Evolutionary conservation across 1,284 basidiomycete species (phyloP).

Genomic region (Leccinum pseudoinsigne): DNA sequence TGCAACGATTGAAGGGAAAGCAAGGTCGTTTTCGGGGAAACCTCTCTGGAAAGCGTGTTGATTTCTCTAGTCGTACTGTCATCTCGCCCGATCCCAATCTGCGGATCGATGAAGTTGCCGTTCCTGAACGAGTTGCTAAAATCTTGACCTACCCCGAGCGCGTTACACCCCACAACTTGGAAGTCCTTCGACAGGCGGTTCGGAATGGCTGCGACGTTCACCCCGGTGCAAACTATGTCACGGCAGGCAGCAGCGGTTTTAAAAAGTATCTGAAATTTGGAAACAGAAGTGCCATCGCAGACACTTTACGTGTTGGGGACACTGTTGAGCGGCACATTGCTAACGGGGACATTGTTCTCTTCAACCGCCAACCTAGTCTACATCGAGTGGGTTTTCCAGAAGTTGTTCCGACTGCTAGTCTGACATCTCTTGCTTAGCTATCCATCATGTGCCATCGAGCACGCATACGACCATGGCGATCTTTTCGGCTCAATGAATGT

Average conservation of each 20-base stretch:
- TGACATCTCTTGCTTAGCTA: slow-evolving; percentile 51
- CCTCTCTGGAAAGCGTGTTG: slow-evolving; percentile 97
- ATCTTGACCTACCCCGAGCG: slow-evolving; percentile 96
- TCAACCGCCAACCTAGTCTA: slow-evolving; percentile 98
- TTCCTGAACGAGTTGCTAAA: slow-evolving; percentile 95
- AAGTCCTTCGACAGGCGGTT: slow-evolving; percentile 74
- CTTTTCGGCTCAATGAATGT: slow-evolving; percentile 98
- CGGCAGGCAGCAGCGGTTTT: slow-evolving; percentile 71
- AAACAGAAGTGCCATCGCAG: slow-evolving; percentile 74
- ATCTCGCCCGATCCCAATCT: slow-evolving; percentile 99
- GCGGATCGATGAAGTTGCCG: slow-evolving; percentile 96
- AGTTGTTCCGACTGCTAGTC: slow-evolving; percentile 1
- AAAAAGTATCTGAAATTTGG: slow-evolving; percentile 90
- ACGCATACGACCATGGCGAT: slow-evolving; percentile 94
- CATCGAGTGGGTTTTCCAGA: slow-evolving; percentile 70
- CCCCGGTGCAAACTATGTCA: slow-evolving; percentile 96
- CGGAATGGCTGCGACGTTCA: slow-evolving; percentile 91
- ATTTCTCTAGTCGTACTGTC: slow-evolving; percentile 98
- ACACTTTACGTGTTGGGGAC: slow-evolving; percentile 81
- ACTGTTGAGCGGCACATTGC: slow-evolving; percentile 93
- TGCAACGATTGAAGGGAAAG: slow-evolving; percentile 98
- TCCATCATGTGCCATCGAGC: slow-evolving; percentile 99
- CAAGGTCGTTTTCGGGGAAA: slow-evolving; percentile 99
- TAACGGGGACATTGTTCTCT: slow-evolving; percentile 96
- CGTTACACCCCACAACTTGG: slow-evolving; percentile 92